phyloP scores from a whole-genome alignment of 345 rosid species.

The Eucalyptus cloeziana region DNA sequence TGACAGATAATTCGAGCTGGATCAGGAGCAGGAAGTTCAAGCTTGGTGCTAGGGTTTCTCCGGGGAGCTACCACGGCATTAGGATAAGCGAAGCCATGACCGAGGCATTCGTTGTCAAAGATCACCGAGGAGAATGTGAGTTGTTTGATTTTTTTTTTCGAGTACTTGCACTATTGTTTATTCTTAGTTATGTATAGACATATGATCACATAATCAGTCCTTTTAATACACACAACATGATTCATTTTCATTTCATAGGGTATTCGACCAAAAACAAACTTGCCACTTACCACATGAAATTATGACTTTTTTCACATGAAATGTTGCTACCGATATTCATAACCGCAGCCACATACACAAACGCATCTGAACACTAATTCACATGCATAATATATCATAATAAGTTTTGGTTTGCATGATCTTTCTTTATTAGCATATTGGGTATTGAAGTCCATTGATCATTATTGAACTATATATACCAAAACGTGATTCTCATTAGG shows the following conservation, averaged over 20 bases:
- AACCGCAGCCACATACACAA: not conserved
- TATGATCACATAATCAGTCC: not conserved
- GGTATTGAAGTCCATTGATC: not conserved
- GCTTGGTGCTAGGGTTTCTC: slow-evolving; percentile 50
- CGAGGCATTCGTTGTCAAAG: slow-evolving; percentile 63
- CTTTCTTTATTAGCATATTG: not conserved
- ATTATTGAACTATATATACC: not conserved
- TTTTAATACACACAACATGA: not conserved
- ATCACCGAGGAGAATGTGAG: slow-evolving; percentile 98
- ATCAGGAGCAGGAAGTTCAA: slow-evolving; percentile 62
- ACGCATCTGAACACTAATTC: not conserved
- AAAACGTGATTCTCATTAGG: not conserved
- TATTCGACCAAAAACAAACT: not conserved
- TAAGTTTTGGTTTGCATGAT: not conserved
- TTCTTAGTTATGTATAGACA: not conserved
- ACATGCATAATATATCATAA: not conserved
- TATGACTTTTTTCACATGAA: not conserved
- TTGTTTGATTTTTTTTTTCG: not conserved
- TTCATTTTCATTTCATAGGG: not conserved
- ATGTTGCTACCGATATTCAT: not conserved
- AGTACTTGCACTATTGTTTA: not conserved
- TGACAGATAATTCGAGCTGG: slow-evolving; percentile 96
- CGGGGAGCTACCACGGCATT: slow-evolving; percentile 25
- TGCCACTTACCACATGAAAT: not conserved
- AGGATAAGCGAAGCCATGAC: slow-evolving; percentile 61